Evolutionary conservation across 495 filamentous ascomycete genomes (phyloP).

Genomic region (Penicillium coprophilum): DNA sequence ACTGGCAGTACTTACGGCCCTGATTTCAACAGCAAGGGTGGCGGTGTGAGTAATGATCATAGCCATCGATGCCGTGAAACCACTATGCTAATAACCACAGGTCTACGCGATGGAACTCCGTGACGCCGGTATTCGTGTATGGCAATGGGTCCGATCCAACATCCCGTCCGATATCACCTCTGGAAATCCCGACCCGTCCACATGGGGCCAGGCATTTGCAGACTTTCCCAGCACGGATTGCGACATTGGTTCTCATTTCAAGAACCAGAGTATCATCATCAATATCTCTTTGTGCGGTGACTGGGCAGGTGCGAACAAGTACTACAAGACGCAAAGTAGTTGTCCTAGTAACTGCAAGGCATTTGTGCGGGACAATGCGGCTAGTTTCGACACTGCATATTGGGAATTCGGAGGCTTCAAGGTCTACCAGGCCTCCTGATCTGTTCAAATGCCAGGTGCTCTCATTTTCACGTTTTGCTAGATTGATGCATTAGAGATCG

Average conservation of each 20-base stretch:
- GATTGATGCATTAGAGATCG: background rate
- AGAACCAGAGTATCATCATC: constrained; percentile 43
- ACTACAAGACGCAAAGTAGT: constrained; percentile 28
- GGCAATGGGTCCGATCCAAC: constrained; percentile 36
- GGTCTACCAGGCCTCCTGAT: constrained; percentile 28
- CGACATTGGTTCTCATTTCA: constrained; percentile 39
- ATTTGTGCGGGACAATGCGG: constrained; percentile 35
- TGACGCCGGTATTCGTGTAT: constrained; percentile 38
- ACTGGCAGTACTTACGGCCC: constrained; percentile 32
- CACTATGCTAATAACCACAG: constrained; percentile 3
- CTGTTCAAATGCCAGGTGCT: background rate
- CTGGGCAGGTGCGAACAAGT: constrained; percentile 25
- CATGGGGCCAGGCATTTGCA: constrained; percentile 31
- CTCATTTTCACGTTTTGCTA: background rate
- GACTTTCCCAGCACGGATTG: constrained; percentile 46
- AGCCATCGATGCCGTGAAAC: background rate
- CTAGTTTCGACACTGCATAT: constrained; percentile 34
- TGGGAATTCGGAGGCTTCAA: constrained; percentile 45
- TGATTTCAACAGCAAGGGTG: constrained; percentile 39
- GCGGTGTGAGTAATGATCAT: constrained; percentile 29
- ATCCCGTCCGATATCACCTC: constrained; percentile 35
- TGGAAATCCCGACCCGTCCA: constrained; percentile 35
- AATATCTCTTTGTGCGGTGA: constrained; percentile 44
- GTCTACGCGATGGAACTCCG: constrained; percentile 43
- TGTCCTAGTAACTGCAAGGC: constrained; percentile 36